Base-by-base conservation (phyloP, 768 basidiomycete genomes). In the Jaapia argillacea region DNA sequence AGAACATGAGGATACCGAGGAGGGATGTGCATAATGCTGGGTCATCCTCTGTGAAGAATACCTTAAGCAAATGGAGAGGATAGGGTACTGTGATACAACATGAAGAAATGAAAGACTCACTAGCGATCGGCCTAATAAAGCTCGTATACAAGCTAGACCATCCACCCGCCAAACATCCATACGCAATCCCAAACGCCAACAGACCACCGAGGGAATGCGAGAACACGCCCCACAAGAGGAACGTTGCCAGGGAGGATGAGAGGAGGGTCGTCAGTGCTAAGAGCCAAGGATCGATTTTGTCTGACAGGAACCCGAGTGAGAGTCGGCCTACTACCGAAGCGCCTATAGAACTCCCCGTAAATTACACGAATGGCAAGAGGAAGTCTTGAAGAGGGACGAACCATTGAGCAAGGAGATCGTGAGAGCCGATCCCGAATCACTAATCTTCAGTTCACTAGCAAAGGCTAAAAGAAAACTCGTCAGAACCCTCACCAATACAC, bases 201-300 rank as follows among this genome's bases (percentile, higher is more conserved):
- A 62, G 46, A 0, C 58, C 59, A 4, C 47, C 48, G 18, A 60
- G 50, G 1, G 54, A 51, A 37, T 48, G 47, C 22, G 57, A 57
- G 0, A 57, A 44, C 5, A 59, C 45, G 18, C 60, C 60, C 60
- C 60, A 62, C 7, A 60, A 45, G 10, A 61, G 26, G 48, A 62
- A 61, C 1, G 57, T 59, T n/a, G 49, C 46, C 14, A 55, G 23
- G 1, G 58, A 58, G 6, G 49, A 48, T 7, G 43, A 26, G 2
- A 55, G 12, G 16, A 60, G 52, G 6, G 42, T 46, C 13, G 25
- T 7, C n/a, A 51, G 27, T 5, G 49, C 53, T n/a, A 54, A 36
- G 5, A 48, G 13, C 55, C 56, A 60, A 4, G 57, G 52, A 33
- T 59, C 50, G 28, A 57, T 13, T 20, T 43, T 53, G 45, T 63